Base-by-base conservation (phyloP, 129 eudicot genomes). In the Dittrichia graveolens region DNA sequence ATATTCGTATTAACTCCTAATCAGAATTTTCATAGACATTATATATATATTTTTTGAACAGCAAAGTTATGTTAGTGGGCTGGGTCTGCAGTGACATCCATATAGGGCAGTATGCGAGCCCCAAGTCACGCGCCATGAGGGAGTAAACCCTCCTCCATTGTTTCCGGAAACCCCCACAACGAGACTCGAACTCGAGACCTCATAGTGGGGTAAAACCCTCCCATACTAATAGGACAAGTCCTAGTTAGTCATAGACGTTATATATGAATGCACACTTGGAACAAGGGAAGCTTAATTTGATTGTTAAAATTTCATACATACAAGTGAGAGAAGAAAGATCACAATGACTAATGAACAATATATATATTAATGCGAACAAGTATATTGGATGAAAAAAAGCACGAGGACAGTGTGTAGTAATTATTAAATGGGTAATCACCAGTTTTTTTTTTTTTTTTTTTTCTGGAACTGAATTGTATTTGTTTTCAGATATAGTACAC, bases 301-400 rank as follows among this genome's bases (percentile, higher is more conserved):
- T 35, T n/a, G 39, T 5, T 40, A 39, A 16, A 66, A 0, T 24
- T 3, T 31, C 8, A 12, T 67, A 24, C 37, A 50, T 69, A 52
- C 61, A 50, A 6, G 42, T 48, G 73, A 68, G 41, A 34, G 5
- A 15, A 68, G 34, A 24, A 24, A 68, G 34, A 68, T 68, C 61
- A 50, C 61, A 9, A 50, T 53, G 74, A 39, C 37, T 37, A 37
- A 14, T 6, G 46, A 68, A 68, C 38, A n/a, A 15, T 31, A 68
- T 10, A 41, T 37, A 38, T 9, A 8, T 37, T 5, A 67, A 35
- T 11, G 4, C 6, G 31, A 68, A 14, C 7, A 39, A 68, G 15
- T 50, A 52, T 13, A 37, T n/a, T 49, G 16, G 35, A 37, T 15
- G 37, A 7, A 38, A 68, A 16, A 49, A 34, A 35, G 31, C 46